These are phyloP conservation scores for Penicillium cinerascens DNA, from an alignment of 495 filamentous ascomycete species.

Conservation along the genomic window DNA sequence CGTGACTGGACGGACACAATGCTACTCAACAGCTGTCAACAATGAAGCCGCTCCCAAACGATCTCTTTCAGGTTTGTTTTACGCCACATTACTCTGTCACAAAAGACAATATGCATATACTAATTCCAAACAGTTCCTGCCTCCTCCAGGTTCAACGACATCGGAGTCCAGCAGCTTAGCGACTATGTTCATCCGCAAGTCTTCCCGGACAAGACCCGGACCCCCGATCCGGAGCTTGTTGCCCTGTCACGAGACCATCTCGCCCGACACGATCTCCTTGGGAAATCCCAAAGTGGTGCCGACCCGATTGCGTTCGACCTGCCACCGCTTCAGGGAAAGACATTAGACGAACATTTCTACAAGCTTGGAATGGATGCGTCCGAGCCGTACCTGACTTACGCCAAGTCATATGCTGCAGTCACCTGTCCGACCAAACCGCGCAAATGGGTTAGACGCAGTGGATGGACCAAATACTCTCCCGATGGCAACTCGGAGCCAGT, in stretches of 20 bases:
- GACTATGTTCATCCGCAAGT: slow-evolving; percentile 76
- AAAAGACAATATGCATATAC: slow-evolving; percentile 3
- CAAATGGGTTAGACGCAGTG: slow-evolving; percentile 74
- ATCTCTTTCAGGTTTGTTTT: slow-evolving; percentile 38
- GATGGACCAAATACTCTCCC: slow-evolving; percentile 88
- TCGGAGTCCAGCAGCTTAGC: slow-evolving; percentile 92
- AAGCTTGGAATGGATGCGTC: slow-evolving; percentile 83
- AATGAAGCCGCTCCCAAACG: slow-evolving; percentile 3
- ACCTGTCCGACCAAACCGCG: slow-evolving; percentile 70
- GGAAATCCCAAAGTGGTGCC: slow-evolving; percentile 75
- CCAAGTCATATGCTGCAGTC: slow-evolving; percentile 65
- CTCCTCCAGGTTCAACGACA: slow-evolving; percentile 74
- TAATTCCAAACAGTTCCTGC: slow-evolving; percentile 48
- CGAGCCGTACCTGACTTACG: slow-evolving; percentile 76
- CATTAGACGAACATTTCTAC: slow-evolving; percentile 93
- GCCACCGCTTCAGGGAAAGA: slow-evolving; percentile 70
- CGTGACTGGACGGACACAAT: slow-evolving; percentile 7
- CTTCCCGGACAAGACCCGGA: slow-evolving; percentile 58
- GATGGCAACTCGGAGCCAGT: slow-evolving; percentile 71
- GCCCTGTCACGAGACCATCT: slow-evolving; percentile 79
- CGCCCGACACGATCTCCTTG: slow-evolving; percentile 79
- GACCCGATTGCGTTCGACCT: slow-evolving; percentile 82
- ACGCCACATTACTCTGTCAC: neutral
- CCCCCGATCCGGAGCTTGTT: slow-evolving; percentile 66
- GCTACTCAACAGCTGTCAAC: slow-evolving; percentile 28